phyloP scores from a whole-genome alignment of 257 asterid genomes.

The Solanum arcanum region DNA sequence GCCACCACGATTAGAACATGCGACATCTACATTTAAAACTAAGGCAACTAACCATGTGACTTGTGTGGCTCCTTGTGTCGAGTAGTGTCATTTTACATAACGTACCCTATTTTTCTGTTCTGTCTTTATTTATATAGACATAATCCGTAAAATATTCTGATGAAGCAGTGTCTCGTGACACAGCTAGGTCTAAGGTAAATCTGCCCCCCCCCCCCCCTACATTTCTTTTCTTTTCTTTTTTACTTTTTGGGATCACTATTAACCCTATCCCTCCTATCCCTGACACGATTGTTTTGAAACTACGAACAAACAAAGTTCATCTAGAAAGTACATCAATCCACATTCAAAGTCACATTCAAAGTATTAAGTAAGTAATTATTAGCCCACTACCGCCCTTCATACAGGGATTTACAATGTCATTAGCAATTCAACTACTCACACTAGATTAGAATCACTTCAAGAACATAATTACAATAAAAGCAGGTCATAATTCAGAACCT shows the following conservation, averaged over 20 bases:
- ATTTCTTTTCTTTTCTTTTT: neutral
- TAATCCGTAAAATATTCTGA: neutral
- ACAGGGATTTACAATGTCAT: neutral
- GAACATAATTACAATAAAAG: neutral
- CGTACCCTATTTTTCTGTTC: neutral
- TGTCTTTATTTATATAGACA: neutral
- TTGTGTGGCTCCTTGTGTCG: neutral
- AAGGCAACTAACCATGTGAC: neutral
- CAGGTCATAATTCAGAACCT: neutral
- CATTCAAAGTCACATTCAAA: neutral
- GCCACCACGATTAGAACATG: neutral
- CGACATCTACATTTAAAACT: neutral
- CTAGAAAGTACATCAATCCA: neutral
- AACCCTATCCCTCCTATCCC: neutral
- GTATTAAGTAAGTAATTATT: neutral
- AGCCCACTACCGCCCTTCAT: neutral
- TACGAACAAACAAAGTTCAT: neutral
- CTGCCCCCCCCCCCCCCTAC: neutral
- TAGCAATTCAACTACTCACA: neutral
- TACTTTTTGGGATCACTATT: neutral
- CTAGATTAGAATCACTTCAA: neutral
- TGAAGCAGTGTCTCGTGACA: neutral
- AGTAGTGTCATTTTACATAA: neutral
- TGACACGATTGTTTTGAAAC: neutral
- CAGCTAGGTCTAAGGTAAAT: neutral